phyloP scores from a whole-genome alignment of 2,329 filamentous ascomycete species.

The Clarireedia hainanense region DNA sequence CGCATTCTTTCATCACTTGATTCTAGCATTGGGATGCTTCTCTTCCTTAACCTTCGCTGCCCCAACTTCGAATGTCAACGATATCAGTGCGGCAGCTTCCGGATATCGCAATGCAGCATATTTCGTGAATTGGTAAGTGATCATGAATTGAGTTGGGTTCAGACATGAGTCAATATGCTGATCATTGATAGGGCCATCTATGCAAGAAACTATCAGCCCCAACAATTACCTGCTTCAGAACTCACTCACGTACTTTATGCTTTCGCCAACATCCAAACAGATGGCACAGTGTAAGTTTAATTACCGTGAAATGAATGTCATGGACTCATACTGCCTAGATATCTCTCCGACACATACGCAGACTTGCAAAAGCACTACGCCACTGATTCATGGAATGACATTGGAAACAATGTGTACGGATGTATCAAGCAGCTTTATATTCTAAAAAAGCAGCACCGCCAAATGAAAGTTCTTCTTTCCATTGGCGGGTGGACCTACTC shows the following conservation, averaged over 20 bases:
- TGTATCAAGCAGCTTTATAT: constrained; percentile 72
- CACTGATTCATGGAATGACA: constrained; percentile 62
- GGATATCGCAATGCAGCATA: constrained; percentile 18
- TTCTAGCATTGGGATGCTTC: not conserved
- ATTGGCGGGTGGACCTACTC: constrained; percentile 87
- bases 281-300: constrained; percentile 60
- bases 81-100: not conserved
- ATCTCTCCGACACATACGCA: constrained; percentile 60
- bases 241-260: constrained; percentile 74
- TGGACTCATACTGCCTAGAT: constrained; percentile 31
- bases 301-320: constrained; percentile 42
- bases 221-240: constrained; percentile 59
- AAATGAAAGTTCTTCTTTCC: constrained; percentile 69
- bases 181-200: constrained; percentile 56
- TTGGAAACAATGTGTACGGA: constrained; percentile 68
- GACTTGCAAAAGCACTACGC: constrained; percentile 72
- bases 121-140: constrained; percentile 31
- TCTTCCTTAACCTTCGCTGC: not conserved
- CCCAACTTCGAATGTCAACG: not conserved
- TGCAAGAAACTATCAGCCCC: constrained; percentile 61
- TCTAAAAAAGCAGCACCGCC: constrained; percentile 68
- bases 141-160: not conserved
- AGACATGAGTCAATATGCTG: not conserved
- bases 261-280: constrained; percentile 66
- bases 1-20: not conserved